phyloP scores from a whole-genome alignment of 148 eudicot genomes.

The Chenopodium suecicum region DNA sequence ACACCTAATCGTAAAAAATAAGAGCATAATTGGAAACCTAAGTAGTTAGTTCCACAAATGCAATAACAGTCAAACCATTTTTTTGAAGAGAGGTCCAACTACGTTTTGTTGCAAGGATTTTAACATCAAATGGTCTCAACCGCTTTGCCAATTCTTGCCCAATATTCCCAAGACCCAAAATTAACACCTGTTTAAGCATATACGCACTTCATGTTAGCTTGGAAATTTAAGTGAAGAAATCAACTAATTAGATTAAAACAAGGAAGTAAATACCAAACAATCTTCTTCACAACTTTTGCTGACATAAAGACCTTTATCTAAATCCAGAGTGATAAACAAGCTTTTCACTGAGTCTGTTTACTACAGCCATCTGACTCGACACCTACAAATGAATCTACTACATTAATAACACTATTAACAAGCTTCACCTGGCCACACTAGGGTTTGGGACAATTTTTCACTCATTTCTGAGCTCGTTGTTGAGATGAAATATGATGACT shows the following conservation, averaged over 20 bases:
- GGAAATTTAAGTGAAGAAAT: background rate
- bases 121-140: conserved; percentile 86
- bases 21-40: background rate
- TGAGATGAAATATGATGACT: background rate
- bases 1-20: conserved; percentile 7
- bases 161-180: conserved; percentile 87
- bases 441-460: background rate
- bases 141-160: conserved; percentile 87
- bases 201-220: background rate
- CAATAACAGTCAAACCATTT: conserved; percentile 37
- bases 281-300: background rate
- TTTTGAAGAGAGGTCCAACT: conserved; percentile 53
- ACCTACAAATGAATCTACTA: background rate
- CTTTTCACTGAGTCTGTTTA: background rate
- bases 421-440: background rate
- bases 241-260: background rate
- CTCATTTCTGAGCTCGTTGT: background rate
- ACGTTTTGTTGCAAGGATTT: conserved; percentile 86
- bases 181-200: conserved; percentile 58
- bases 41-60: background rate
- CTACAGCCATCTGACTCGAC: background rate
- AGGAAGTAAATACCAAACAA: background rate
- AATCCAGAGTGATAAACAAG: background rate
- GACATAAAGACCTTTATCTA: background rate
- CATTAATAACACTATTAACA: background rate